phyloP scores from a whole-genome alignment of 164 flowering plant species.

The Houttuynia cordata region DNA sequence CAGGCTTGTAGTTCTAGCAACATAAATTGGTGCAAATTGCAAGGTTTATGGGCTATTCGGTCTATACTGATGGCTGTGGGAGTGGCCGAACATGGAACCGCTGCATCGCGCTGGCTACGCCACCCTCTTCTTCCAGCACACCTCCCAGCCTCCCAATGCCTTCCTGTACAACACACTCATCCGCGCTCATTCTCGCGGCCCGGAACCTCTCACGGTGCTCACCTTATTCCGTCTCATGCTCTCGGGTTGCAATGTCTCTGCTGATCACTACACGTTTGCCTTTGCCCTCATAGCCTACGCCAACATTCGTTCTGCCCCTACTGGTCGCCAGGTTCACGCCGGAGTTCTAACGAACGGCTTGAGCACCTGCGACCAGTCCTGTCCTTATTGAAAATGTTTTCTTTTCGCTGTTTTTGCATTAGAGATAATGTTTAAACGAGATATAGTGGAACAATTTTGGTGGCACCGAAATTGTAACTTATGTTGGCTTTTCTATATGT shows the following conservation, averaged over 20 bases:
- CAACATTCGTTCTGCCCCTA: conserved; percentile 5
- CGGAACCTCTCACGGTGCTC: conserved; percentile 18
- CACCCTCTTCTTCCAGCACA: conserved; percentile 18
- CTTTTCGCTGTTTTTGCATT: not conserved
- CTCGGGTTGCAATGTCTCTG: conserved; percentile 2
- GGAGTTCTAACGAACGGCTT: conserved; percentile 22
- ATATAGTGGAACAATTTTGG: conserved; percentile 5
- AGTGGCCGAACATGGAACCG: conserved; percentile 5
- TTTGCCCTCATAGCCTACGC: conserved; percentile 29
- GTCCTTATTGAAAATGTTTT: no score
- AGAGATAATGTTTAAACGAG: conserved; percentile 19
- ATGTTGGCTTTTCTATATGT: no score
- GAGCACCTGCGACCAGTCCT: conserved; percentile 10
- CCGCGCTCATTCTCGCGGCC: conserved; percentile 21
- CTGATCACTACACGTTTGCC: conserved; percentile 25
- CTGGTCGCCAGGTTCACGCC: conserved; percentile 22
- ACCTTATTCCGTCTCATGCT: conserved; percentile 24
- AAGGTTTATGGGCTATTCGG: not conserved
- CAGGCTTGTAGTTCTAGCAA: no score
- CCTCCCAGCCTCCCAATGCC: conserved; percentile 20
- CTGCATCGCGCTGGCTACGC: conserved; percentile 26
- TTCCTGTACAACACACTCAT: conserved; percentile 36
- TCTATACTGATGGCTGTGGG: conserved; percentile 3
- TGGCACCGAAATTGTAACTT: no score
- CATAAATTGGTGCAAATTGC: no score